These are phyloP conservation scores for Lipomyces sp. DNA, from an alignment of 805 yeast species.

Conservation along the genomic window DNA sequence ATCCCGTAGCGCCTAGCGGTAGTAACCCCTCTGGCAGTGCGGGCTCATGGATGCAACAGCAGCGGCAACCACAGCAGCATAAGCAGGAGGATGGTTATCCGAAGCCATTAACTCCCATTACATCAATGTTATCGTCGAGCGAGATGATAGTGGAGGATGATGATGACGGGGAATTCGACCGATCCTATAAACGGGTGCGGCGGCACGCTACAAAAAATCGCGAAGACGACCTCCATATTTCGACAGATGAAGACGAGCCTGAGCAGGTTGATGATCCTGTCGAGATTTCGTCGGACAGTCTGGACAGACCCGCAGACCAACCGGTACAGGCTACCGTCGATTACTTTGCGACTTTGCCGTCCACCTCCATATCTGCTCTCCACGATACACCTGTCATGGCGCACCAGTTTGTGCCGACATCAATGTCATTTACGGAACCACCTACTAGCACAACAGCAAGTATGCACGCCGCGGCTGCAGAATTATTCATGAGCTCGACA, in stretches of 20 bases:
- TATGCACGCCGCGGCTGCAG: not conserved
- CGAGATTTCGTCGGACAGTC: not conserved
- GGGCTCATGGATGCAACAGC: slow-evolving; percentile 5
- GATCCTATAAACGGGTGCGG: slow-evolving; percentile 28
- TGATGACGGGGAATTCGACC: slow-evolving; percentile 19
- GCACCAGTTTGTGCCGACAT: too few species aligned
- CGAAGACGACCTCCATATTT: not conserved
- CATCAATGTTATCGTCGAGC: slow-evolving; percentile 15
- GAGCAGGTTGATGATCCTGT: not conserved
- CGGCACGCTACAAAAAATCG: not conserved
- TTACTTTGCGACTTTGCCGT: too few species aligned
- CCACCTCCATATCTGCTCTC: not conserved
- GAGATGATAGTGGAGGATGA: slow-evolving; percentile 24
- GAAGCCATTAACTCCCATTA: slow-evolving; percentile 16
- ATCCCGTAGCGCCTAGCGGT: not conserved
- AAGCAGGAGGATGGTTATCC: not conserved
- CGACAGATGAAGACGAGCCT: slow-evolving; percentile 16
- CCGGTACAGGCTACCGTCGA: not conserved
- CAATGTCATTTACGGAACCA: not conserved
- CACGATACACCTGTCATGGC: not conserved
- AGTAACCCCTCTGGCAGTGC: not conserved
- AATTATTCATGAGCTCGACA: not conserved
- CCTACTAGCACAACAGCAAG: not conserved
- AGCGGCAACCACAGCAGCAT: too few species aligned
- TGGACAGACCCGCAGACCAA: not conserved